Percentiles rank a stretch among this genome's conserved stretches.
Conservation (phyloP, 371 early-diverging fungal genomes). For the Choanephora cucurbitarum region DNA sequence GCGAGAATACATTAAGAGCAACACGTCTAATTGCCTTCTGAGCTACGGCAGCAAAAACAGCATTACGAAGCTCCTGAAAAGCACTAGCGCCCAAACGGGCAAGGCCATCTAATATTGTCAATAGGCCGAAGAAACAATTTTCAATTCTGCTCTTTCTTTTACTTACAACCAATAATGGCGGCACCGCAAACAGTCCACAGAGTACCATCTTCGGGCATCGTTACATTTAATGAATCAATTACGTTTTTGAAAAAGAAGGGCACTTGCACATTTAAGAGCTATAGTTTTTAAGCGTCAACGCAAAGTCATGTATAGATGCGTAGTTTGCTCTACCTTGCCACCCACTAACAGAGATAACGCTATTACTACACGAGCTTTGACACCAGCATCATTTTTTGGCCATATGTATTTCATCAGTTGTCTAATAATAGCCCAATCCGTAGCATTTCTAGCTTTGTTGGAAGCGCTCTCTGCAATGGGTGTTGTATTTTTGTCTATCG, state of each 20-base stretch:
- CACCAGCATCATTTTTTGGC: constrained; percentile 82
- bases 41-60: constrained; percentile 93
- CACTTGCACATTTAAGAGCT: constrained; percentile 90
- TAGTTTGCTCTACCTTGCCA: constrained; percentile 57
- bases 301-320: background rate
- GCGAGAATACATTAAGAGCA: constrained; percentile 84
- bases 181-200: constrained; percentile 81
- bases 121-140: background rate
- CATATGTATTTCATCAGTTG: constrained; percentile 85
- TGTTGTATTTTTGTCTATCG: background rate
- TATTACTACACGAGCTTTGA: constrained; percentile 83
- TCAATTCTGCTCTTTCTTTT: background rate
- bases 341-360: constrained; percentile 80
- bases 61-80: constrained; percentile 91
- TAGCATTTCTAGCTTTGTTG: constrained; percentile 31
- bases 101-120: constrained; percentile 70
- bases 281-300: constrained; percentile 4
- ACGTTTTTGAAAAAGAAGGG: constrained; percentile 93
- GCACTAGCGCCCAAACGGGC: constrained; percentile 83
- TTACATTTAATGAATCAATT: constrained; percentile 72
- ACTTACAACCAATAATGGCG: constrained; percentile 84
- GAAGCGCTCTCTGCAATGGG: background rate
- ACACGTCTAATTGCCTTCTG: constrained; percentile 92
- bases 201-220: constrained; percentile 59
- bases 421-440: constrained; percentile 75